These are phyloP conservation scores for Trichoderma sp. DNA, from an alignment of 2,329 filamentous ascomycete genomes.

Conservation along the genomic window DNA sequence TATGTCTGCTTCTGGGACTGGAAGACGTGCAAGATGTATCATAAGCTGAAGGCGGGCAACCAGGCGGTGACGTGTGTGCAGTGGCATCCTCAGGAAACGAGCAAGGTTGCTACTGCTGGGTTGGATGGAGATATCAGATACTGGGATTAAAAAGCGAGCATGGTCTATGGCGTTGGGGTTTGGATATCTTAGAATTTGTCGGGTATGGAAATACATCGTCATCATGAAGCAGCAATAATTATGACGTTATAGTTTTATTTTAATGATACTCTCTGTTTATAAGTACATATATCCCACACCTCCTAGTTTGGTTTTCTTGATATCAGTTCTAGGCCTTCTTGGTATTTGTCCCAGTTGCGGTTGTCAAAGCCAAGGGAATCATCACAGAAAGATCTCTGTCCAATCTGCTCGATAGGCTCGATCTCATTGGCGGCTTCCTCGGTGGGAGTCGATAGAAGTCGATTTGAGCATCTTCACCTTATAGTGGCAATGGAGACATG, in stretches of 20 bases:
- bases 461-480: too few species aligned
- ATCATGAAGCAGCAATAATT: background rate
- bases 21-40: slow-evolving; percentile 99
- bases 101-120: slow-evolving; percentile 89
- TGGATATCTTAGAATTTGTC: slow-evolving; percentile 5
- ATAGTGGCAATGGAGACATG: too few species aligned
- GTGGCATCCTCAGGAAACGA: slow-evolving; percentile 98
- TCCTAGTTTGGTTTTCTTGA: background rate
- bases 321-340: slow-evolving; percentile 7
- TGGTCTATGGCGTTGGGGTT: slow-evolving; percentile 21
- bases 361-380: background rate
- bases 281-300: background rate
- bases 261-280: background rate
- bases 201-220: background rate
- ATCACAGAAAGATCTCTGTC: too few species aligned
- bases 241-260: background rate
- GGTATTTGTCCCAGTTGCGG: slow-evolving; percentile 25
- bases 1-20: slow-evolving; percentile 98
- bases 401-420: too few species aligned
- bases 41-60: slow-evolving; percentile 87
- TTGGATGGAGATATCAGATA: slow-evolving; percentile 87
- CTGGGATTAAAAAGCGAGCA: slow-evolving; percentile 71
- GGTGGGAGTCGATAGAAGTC: too few species aligned
- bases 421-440: too few species aligned
- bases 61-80: slow-evolving; percentile 82